A percentile compares a stretch with the other conserved stretches of the same genome.
phyloP scores from a whole-genome alignment of 208 protist species.

The Herpetomonas tarakana region DNA sequence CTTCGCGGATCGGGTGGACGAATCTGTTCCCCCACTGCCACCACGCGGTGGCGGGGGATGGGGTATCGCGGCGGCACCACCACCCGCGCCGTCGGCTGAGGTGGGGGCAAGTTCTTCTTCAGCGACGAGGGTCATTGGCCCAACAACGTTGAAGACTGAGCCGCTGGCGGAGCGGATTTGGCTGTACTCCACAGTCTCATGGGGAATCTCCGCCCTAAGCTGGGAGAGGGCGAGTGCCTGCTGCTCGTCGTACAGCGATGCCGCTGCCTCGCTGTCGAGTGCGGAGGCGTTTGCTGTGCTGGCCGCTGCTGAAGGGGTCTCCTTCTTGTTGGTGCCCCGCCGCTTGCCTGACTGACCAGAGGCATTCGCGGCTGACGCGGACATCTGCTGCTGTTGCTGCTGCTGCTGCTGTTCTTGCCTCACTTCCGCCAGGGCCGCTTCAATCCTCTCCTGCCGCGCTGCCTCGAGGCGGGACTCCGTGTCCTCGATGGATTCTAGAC shows the following conservation, averaged over 20 bases:
- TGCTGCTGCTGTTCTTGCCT: conserved; percentile 10
- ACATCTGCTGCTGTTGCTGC: not conserved
- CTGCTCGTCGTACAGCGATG: not conserved
- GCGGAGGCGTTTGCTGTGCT: not conserved
- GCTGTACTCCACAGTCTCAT: not conserved
- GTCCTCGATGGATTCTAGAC: conserved; percentile 27
- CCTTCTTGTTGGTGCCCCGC: not conserved
- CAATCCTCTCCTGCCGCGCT: conserved; percentile 12
- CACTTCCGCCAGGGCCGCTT: conserved; percentile 10
- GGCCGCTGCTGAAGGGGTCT: not conserved
- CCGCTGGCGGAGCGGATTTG: not conserved
- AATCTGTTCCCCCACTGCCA: too few relatives aligned
- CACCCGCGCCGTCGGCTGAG: not conserved
- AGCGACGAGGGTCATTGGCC: not conserved
- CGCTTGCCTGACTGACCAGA: not conserved
- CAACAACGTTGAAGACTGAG: not conserved
- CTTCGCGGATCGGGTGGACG: conserved; percentile 4
- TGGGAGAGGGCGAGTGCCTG: not conserved
- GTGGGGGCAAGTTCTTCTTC: not conserved
- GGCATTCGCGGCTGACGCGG: not conserved
- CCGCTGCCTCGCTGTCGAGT: not conserved
- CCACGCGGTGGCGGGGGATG: too few relatives aligned
- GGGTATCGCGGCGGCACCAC: not conserved
- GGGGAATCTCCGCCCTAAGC: not conserved
- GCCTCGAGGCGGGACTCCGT: conserved; percentile 17